Conservation (phyloP, 257 asterid genomes). For the Sherardia arvensis region DNA sequence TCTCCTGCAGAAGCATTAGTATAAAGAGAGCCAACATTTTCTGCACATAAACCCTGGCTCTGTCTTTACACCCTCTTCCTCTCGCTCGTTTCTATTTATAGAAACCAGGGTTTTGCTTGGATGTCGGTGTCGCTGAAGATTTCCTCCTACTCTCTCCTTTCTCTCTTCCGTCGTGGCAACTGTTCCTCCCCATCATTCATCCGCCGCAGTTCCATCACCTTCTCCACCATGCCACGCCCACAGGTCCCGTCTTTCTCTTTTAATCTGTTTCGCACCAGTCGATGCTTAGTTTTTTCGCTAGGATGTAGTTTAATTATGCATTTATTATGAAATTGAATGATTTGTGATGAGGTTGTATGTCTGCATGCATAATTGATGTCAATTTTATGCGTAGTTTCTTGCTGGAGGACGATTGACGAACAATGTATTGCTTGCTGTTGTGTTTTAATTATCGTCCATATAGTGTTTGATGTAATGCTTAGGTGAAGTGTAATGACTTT, state of each 20-base stretch:
- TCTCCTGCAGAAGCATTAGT: too few relatives aligned
- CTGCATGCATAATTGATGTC: not conserved
- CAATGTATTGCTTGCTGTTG: not conserved
- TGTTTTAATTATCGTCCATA: not conserved
- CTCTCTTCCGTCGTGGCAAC: not conserved
- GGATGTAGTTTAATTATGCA: not conserved
- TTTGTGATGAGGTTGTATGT: not conserved
- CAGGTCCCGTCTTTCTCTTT: slow-evolving; percentile 33
- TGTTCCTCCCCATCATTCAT: slow-evolving; percentile 13
- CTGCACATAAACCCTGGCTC: too few relatives aligned
- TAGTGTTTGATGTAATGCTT: not conserved
- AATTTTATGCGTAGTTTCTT: not conserved
- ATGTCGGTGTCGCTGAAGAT: slow-evolving; percentile 45
- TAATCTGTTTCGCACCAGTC: not conserved
- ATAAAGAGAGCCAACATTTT: too few relatives aligned
- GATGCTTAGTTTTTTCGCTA: not conserved
- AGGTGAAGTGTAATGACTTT: not conserved
- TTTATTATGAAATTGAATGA: too few relatives aligned
- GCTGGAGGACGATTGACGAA: not conserved
- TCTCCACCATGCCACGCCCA: slow-evolving; percentile 40
- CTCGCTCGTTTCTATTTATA: too few relatives aligned
- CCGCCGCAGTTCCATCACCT: slow-evolving; percentile 16
- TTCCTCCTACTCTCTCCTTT: slow-evolving; percentile 9
- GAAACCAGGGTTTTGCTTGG: slow-evolving; percentile 6
- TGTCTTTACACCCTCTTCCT: too few relatives aligned